phyloP scores from a whole-genome alignment of 2,329 filamentous ascomycete genomes.

The Alternaria sp. region DNA sequence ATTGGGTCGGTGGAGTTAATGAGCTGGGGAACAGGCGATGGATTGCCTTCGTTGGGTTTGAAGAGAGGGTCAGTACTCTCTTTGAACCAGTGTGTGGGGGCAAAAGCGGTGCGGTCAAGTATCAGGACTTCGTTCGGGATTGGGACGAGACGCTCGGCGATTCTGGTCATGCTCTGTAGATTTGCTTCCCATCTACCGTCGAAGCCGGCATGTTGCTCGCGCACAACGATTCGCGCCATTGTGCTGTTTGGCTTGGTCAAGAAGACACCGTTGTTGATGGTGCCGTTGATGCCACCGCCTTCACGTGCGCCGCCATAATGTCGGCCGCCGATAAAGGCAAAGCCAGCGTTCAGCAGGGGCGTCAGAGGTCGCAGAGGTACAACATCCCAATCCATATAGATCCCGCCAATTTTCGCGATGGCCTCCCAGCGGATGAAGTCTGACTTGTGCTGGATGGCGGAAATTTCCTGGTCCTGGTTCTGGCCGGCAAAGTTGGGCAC shows the following conservation, averaged over 20 bases:
- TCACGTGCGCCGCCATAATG: constrained; percentile 33
- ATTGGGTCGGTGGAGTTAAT: background rate
- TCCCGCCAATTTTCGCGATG: background rate
- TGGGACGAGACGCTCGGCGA: background rate
- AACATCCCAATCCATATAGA: background rate
- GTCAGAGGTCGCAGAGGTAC: background rate
- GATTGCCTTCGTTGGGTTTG: background rate
- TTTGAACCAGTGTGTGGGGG: background rate
- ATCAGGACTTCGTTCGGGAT: background rate
- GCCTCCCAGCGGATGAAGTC: background rate
- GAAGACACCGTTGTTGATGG: constrained; percentile 28
- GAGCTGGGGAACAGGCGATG: background rate
- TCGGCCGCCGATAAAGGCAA: background rate
- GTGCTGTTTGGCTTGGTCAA: constrained; percentile 20
- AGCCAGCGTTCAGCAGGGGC: background rate
- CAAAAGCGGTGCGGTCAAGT: background rate
- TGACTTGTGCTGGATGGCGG: background rate
- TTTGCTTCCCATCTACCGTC: constrained; percentile 22
- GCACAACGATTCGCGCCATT: constrained; percentile 23
- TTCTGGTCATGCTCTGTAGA: constrained; percentile 17
- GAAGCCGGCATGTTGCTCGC: constrained; percentile 24
- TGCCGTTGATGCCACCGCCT: constrained; percentile 16
- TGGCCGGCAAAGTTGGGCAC: background rate
- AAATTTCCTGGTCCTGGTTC: background rate
- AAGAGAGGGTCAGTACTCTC: background rate